Evolutionary conservation across 2,329 filamentous ascomycete genomes (phyloP), one percentile per base, ranked within the genome.

Genomic region (Aspergillus ochraceus): DNA sequence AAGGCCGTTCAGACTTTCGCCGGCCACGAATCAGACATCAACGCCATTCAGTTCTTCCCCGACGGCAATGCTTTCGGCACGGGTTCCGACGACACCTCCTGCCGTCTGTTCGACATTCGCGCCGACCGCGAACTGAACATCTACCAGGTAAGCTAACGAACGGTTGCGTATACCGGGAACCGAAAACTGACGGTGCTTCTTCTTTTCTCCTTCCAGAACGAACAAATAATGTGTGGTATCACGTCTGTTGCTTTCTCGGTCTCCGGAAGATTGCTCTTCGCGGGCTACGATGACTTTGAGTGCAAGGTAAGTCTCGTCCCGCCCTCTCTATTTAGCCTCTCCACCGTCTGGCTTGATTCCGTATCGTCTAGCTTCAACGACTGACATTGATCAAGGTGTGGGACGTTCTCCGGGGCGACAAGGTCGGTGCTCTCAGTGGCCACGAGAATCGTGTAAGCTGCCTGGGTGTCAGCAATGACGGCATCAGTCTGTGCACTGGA

Each of bases 371-470:
- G 53, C 12, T 39, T 19, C 14, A 9, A n/a, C 30, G 24, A 30
- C 64, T 69, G 59, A 71, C 66, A 6, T 71, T 62, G 71, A 58
- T 29, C 63, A 64, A 98, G 94, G 95, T 98, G 62, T 99, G 95
- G 95, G 95, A 99, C 79, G 88, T 97, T 64, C 92, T 96, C 58
- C 90, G 95, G 67, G 95, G 94, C 64, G 95, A 99, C 77, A 96
- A 97, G 81, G 92, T 99, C 66, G 95, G 95, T 74, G 97, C 93
- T 58, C 85, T 99, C 61, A 94, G 96, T 72, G 95, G 95, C 71
- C 95, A 99, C 79, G 94, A 98, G 80, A 99, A 99, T 83, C 90
- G 95, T 68, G 95, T 99, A 76, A 98, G 94, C 86, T 99, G 95
- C 80, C 83, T 99, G 75, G 95, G 95, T 68, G 95, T 99, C 70